Evolutionary conservation across 2,329 filamentous ascomycete species (phyloP), one percentile per base, ranked within the genome.

Genomic region (Davidsoniella virescens): DNA sequence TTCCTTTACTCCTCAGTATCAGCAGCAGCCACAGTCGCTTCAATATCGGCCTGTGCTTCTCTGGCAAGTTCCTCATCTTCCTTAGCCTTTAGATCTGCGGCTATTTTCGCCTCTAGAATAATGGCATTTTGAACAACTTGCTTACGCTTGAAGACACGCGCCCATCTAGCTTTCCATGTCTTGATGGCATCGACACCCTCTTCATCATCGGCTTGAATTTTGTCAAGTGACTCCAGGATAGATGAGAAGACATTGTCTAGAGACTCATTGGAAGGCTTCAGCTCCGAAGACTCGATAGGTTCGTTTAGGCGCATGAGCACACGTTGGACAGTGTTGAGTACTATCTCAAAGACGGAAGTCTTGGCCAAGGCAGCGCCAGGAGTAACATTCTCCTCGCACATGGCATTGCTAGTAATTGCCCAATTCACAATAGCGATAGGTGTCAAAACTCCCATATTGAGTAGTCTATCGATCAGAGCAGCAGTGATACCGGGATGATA

Each of bases 381-480:
- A 17, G 76, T 57, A 36, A 65, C 64, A 8, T 64, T 63, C 39
- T 67, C 67, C n/a, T 64, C 70, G 54, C 86, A 65, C 16, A 64
- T 62, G 44, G 58, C 61, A 23, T 29, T 14, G n/a, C 61, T 78
- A 29, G 78, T 71, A 10, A 98, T 72, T 0, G 86, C 86, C 92
- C 92, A 98, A 60, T 94, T 81, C 44, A 95, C 75, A 25, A 98
- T 87, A 14, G 81, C 82, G 52, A 80, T 70, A 0, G 92, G 92
- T 7, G 83, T 87, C 36, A 98, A 73, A 58, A 98, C 94, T 12
- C 85, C 88, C 68, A 95, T 98, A 67, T 96, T 98, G 58, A 98
- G 80, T 4, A 98, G 75, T 66, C 96, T 96, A 70, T 96, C 90
- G 52, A 96, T 76, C 58, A 98, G 94, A 58, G 84, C 85, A 57